Base-by-base conservation (phyloP, 495 filamentous ascomycete genomes). In the Bacidia rubella region DNA sequence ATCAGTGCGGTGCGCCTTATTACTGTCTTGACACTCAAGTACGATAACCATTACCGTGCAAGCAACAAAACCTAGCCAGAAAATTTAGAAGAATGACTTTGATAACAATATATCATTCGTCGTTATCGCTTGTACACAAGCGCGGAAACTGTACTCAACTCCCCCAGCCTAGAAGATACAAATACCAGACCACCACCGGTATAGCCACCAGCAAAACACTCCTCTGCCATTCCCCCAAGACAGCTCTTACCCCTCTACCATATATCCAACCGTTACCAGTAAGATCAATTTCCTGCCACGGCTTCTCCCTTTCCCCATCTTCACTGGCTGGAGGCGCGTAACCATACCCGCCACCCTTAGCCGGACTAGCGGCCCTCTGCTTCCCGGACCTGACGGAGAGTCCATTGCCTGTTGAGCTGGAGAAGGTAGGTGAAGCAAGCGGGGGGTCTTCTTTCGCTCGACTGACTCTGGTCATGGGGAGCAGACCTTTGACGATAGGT, bases 111-210 rank as follows among this genome's bases (percentile, higher is more conserved):
- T 35, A 35, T 15, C 5, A 7, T 15, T 35, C 29, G 15, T 35
- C 15, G 7, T 15, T 15, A 5, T 5, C 29, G 29, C 15, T 15
- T 35, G 5, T 35, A 5, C 29, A 7, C 29, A 5, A 7, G 7
- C 29, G 5, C 15, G 5, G 7, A 5, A 5, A 5, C 29, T 35
- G 7, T 35, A 5, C 15, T 35, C 29, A 32, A 57, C 67, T 77
- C 69, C 73, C 74, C 44, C 62, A 67, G 70, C 70, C 77, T 27
- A 75, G 65, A 57, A 81, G 63, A 59, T 73, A 73, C 54, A 71
- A 57, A 62, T 80, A 81, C 54, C 71, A 69, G 7, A 51, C 53
- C 44, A 76, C 47, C 22, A 74, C 77, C 12, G 73, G 54, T 57
- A 52, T 54, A 3, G 68, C 71, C 21, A 79, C 74, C 2, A 58